A percentile compares a stretch with the other conserved stretches of the same genome.
phyloP scores from a whole-genome alignment of 148 eudicot genomes.

The Rhododendron henanense region DNA sequence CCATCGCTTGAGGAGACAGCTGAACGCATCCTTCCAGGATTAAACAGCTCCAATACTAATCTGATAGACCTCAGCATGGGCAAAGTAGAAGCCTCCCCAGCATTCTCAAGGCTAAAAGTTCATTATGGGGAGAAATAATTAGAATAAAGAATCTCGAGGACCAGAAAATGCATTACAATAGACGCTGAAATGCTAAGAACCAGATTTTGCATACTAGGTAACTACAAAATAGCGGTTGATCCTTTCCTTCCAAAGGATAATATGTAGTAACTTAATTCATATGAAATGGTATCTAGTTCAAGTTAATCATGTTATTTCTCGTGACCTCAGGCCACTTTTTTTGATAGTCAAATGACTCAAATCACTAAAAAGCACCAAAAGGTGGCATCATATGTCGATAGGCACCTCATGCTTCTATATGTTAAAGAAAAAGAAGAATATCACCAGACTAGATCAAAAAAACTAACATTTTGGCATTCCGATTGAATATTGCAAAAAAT shows the following conservation, averaged over 20 bases:
- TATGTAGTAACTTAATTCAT: not conserved
- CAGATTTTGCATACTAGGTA: not conserved
- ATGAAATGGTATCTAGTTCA: not conserved
- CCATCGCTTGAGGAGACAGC: slow-evolving; percentile 45
- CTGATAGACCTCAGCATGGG: slow-evolving; percentile 90
- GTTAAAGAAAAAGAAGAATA: not conserved
- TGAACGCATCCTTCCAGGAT: slow-evolving; percentile 27
- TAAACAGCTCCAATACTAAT: slow-evolving; percentile 61
- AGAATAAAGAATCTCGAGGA: not conserved
- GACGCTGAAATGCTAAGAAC: not conserved
- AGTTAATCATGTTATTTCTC: not conserved
- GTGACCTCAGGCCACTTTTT: not conserved
- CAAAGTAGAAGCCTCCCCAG: slow-evolving; percentile 82
- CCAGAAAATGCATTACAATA: not conserved
- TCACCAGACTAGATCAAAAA: not conserved
- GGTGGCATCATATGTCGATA: not conserved
- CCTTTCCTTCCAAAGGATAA: not conserved
- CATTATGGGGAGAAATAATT: slow-evolving; percentile 12
- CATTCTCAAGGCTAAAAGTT: slow-evolving; percentile 82
- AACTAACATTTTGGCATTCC: not conserved
- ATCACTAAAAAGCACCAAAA: not conserved
- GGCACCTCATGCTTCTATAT: not conserved
- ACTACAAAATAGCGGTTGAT: not conserved
- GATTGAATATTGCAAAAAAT: not conserved
- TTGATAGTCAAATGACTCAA: not conserved